Conservation (phyloP, 305 asterid species). For the Rubia occidens region DNA sequence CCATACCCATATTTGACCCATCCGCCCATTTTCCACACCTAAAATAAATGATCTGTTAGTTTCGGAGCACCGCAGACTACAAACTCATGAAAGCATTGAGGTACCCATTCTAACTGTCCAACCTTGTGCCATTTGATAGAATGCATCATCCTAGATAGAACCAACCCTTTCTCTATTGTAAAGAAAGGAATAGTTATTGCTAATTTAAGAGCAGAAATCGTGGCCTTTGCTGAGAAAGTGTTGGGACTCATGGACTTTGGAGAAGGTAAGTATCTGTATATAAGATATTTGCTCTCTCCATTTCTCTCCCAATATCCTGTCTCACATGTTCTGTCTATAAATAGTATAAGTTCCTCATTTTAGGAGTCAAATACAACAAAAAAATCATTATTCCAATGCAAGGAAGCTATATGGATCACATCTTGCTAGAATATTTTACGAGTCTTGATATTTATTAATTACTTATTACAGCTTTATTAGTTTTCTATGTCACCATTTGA, state of each 20-base stretch:
- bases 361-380: not conserved
- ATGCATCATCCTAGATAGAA: not conserved
- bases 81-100: slow-evolving; percentile 92
- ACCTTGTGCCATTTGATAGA: not conserved
- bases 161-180: slow-evolving; percentile 18
- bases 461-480: not conserved
- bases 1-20: no score
- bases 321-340: not conserved
- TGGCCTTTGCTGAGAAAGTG: slow-evolving; percentile 81
- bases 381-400: not conserved
- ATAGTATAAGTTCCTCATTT: not conserved
- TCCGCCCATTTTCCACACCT: no score
- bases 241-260: slow-evolving; percentile 78
- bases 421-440: not conserved
- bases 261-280: slow-evolving; percentile 48
- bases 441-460: not conserved
- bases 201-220: slow-evolving; percentile 89
- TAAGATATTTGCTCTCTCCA: not conserved
- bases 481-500: not conserved
- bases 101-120: slow-evolving; percentile 23
- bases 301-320: slow-evolving; percentile 1
- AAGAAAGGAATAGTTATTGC: slow-evolving; percentile 95
- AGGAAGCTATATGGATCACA: not conserved
- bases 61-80: slow-evolving; percentile 77
- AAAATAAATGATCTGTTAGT: slow-evolving; percentile 90